Conservation (phyloP, 495 filamentous ascomycete genomes). For the Trichoderma gamsii region DNA sequence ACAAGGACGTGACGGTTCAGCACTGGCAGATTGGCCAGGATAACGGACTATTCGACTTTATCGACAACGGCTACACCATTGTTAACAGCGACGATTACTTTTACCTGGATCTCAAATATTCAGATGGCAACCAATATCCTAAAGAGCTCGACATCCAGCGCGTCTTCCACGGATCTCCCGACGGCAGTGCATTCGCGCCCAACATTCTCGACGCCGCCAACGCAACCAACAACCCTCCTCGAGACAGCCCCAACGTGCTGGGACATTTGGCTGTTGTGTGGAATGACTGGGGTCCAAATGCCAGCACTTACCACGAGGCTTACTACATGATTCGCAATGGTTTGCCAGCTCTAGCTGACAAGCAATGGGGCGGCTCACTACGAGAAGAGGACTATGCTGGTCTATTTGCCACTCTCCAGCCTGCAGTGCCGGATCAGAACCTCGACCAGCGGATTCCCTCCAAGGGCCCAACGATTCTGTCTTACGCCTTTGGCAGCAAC, state of each 20-base stretch:
- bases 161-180: constrained; percentile 42
- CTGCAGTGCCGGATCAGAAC: constrained; percentile 40
- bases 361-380: constrained; percentile 42
- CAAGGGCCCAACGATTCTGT: constrained; percentile 34
- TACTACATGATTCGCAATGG: constrained; percentile 50
- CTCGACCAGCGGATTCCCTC: constrained; percentile 40
- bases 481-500: background rate
- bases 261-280: constrained; percentile 51
- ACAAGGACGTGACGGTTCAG: constrained; percentile 43
- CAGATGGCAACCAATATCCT: constrained; percentile 51
- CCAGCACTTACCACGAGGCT: constrained; percentile 49
- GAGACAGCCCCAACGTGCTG: constrained; percentile 29
- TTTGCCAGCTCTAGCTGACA: constrained; percentile 33
- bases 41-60: constrained; percentile 39
- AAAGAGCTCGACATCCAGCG: constrained; percentile 47
- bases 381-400: constrained; percentile 33
- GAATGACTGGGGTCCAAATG: constrained; percentile 53
- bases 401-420: constrained; percentile 34
- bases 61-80: constrained; percentile 35
- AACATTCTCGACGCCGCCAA: constrained; percentile 44
- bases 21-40: constrained; percentile 56
- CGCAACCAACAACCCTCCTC: constrained; percentile 30
- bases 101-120: constrained; percentile 50
- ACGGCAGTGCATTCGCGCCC: constrained; percentile 46
- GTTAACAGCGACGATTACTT: constrained; percentile 54